Evolutionary conservation across 1,284 basidiomycete species (phyloP), one percentile per base, ranked within the genome.

Genomic region (Athelia psychrophila): DNA sequence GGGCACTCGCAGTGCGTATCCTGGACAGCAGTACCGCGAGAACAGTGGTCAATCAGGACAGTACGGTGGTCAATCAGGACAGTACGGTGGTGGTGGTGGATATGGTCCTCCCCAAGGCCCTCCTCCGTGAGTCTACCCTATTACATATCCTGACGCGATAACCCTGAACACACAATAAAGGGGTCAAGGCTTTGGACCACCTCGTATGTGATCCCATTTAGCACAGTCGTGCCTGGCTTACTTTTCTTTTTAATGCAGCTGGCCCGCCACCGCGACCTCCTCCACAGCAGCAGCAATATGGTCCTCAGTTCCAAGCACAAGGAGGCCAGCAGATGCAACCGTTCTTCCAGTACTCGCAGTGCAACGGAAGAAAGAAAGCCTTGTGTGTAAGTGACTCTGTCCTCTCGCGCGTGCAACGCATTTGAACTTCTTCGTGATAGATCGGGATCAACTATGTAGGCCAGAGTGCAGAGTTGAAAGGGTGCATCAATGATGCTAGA

Each of bases 401-500:
- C 24, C 5, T 50, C 8, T 44, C 18, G 15, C 24, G 3, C 15
- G 16, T 45, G 36, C 4, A 32, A 36, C 47, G 23, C 23, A 48
- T 49, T 32, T 32, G 20, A 18, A 16, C 16, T 42, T 22, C 38
- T 33, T 46, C 23, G 46, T 47, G 48, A 42, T 54, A 91, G 86
- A 81, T 92, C 53, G 91, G 91, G 1, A 87, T 95, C 65, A 95
- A 95, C 72, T 96, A 95, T 65, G 62, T 81, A 51, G 83, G 87
- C 3, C 80, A 84, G 55, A 63, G 67, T 2, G 77, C 73, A 8
- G 82, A 85, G 61, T 71, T 96, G 33, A 71, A 74, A 20, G 93
- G 94, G 2, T 96, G 94, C 60, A 91, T 95, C 68, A 95, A 96
- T 65, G 94, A 97, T 60, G 93, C 84, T 0, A 71, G 77, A 44